These are phyloP conservation scores for Fusarium chaquense DNA, from an alignment of 2,329 filamentous ascomycete genomes.

Conservation along the genomic window DNA sequence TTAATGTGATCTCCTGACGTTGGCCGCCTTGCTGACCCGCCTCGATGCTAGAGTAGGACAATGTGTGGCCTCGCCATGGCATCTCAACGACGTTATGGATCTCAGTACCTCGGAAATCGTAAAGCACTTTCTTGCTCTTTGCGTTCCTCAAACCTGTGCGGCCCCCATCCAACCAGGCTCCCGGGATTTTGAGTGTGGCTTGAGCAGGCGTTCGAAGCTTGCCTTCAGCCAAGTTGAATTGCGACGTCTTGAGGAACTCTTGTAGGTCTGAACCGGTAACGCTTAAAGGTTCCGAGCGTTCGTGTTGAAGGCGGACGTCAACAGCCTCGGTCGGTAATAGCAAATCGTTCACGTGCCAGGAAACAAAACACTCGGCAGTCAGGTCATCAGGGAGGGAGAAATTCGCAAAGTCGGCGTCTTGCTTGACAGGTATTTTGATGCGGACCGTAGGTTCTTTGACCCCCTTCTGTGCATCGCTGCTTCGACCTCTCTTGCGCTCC, in stretches of 20 bases:
- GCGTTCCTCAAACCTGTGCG: background rate
- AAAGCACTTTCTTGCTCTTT: conserved; percentile 41
- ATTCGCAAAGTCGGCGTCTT: conserved; percentile 45
- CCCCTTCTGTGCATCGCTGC: background rate
- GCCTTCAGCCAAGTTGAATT: conserved; percentile 59
- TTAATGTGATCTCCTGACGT: conserved; percentile 63
- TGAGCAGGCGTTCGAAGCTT: conserved; percentile 56
- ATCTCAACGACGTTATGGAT: conserved; percentile 61
- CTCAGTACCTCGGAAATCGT: conserved; percentile 64
- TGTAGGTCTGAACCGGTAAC: conserved; percentile 53
- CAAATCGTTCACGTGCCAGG: conserved; percentile 55
- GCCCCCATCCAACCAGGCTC: conserved; percentile 9
- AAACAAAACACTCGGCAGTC: conserved; percentile 50
- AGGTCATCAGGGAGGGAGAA: conserved; percentile 49
- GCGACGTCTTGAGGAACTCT: conserved; percentile 59
- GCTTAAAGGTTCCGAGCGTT: conserved; percentile 55
- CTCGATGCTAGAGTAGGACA: conserved; percentile 66
- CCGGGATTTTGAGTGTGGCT: conserved; percentile 29
- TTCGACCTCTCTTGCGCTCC: conserved; percentile 31
- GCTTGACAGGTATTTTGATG: conserved; percentile 50
- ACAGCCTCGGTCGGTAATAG: conserved; percentile 61
- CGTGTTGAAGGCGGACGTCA: conserved; percentile 60
- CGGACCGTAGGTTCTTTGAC: conserved; percentile 43
- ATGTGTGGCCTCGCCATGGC: conserved; percentile 57
- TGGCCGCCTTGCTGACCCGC: conserved; percentile 64